Percentiles rank a stretch among this genome's conserved stretches.
Conservation (phyloP, 2,329 filamentous ascomycete genomes). For the Aspergillus ochraceus region DNA sequence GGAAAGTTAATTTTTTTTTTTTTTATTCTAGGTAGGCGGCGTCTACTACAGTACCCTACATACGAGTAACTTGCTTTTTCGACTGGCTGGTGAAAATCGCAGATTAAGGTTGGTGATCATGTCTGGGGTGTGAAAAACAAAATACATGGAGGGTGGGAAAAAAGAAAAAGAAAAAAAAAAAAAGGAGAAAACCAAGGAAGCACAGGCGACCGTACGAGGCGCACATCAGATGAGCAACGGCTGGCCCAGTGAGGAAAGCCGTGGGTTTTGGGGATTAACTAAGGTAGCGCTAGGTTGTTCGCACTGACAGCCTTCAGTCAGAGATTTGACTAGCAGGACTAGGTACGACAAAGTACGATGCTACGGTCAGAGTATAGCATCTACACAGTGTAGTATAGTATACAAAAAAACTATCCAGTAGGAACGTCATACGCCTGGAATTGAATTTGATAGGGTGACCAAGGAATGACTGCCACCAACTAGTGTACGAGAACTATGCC, state of each 20-base stretch:
- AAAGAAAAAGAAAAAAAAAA: not conserved
- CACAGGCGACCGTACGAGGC: not conserved
- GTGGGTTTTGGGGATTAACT: not conserved
- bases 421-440: not conserved
- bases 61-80: not conserved
- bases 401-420: not conserved
- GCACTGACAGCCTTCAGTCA: not conserved
- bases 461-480: not conserved
- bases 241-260: slow-evolving; percentile 16
- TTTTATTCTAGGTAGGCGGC: not conserved
- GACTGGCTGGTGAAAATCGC: not conserved
- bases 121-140: slow-evolving; percentile 2
- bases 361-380: not conserved
- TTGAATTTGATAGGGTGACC: not conserved
- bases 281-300: too few species aligned
- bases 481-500: too few species aligned
- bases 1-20: slow-evolving; percentile 3
- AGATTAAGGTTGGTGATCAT: slow-evolving; percentile 15
- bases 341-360: not conserved
- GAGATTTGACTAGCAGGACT: not conserved
- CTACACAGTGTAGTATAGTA: not conserved
- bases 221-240: slow-evolving; percentile 3
- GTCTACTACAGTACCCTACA: too few species aligned
- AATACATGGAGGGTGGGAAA: not conserved
- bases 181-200: not conserved